These are phyloP conservation scores for Penicillium sp. DNA, from an alignment of 2,329 filamentous ascomycete species.

Conservation along the genomic window DNA sequence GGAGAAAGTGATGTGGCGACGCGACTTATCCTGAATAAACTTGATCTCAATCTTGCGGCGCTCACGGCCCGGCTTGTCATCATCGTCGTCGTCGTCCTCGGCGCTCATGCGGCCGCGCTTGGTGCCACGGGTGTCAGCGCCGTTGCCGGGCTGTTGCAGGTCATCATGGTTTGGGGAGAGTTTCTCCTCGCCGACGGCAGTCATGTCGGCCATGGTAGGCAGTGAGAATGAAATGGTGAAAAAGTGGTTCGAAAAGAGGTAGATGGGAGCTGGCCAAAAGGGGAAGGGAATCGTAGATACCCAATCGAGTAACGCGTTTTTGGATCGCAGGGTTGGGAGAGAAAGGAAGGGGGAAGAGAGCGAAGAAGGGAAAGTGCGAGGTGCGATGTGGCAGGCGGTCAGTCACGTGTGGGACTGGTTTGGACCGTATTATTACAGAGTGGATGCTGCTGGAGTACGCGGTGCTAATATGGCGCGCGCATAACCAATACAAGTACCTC, in stretches of 20 bases:
- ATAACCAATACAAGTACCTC: background rate
- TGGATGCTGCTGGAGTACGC: background rate
- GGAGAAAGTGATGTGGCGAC: slow-evolving; percentile 98
- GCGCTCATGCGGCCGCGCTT: slow-evolving; percentile 82
- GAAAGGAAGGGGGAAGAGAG: slow-evolving; percentile 32
- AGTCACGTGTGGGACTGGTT: slow-evolving; percentile 27
- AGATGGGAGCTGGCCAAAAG: slow-evolving; percentile 35
- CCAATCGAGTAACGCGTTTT: slow-evolving; percentile 51
- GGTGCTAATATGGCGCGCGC: fast-evolving
- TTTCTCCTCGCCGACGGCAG: slow-evolving; percentile 74
- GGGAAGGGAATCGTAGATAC: slow-evolving; percentile 45
- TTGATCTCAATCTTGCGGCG: slow-evolving; percentile 99
- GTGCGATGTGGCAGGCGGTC: slow-evolving; percentile 26
- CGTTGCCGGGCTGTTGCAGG: slow-evolving; percentile 56
- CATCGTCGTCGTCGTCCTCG: slow-evolving; percentile 96
- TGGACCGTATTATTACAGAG: background rate
- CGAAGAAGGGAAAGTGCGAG: slow-evolving; percentile 38
- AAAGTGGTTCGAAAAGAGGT: slow-evolving; percentile 6
- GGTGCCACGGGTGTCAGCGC: slow-evolving; percentile 75
- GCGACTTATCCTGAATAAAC: slow-evolving; percentile 99
- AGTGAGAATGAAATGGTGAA: slow-evolving; percentile 4
- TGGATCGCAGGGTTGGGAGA: slow-evolving; percentile 43
- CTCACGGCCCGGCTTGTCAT: slow-evolving; percentile 96
- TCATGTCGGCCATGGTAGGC: slow-evolving; percentile 71
- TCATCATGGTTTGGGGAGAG: slow-evolving; percentile 72